A percentile compares a stretch with the other conserved stretches of the same genome.
phyloP scores from a whole-genome alignment of 208 protist species.

The Sergeia podlipaevii region DNA sequence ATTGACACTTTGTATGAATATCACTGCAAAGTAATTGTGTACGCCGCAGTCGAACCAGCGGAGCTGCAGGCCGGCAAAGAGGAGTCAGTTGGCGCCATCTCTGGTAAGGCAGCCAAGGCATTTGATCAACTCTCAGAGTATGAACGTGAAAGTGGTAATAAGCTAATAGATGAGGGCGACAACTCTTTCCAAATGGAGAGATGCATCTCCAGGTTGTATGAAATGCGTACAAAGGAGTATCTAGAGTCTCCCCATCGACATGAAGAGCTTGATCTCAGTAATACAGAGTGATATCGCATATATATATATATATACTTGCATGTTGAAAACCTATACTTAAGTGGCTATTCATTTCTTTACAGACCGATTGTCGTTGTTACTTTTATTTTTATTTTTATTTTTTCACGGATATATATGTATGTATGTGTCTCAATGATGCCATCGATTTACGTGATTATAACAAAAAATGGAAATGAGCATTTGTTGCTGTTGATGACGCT shows the following conservation, averaged over 20 bases:
- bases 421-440: too few relatives aligned
- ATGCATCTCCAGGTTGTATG: conserved; percentile 77
- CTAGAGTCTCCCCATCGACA: conserved; percentile 51
- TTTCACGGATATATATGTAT: too few relatives aligned
- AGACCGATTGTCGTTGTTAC: too few relatives aligned
- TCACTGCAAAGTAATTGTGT: conserved; percentile 78
- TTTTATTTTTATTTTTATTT: neutral
- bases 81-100: conserved; percentile 10
- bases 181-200: conserved; percentile 85
- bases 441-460: conserved; percentile 3
- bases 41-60: conserved; percentile 50
- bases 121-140: conserved; percentile 61
- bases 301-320: conserved; percentile 6
- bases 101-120: conserved; percentile 3
- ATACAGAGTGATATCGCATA: conserved; percentile 1
- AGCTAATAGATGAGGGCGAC: conserved; percentile 63
- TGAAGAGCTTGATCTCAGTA: conserved; percentile 34
- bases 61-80: conserved; percentile 43
- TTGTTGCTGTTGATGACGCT: too few relatives aligned
- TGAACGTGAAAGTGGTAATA: conserved; percentile 65
- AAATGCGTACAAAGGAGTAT: conserved; percentile 90
- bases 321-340: too few relatives aligned
- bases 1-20: conserved; percentile 87
- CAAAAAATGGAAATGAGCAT: too few relatives aligned
- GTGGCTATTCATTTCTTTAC: neutral